Percentiles rank a stretch among this genome's conserved stretches.
phyloP scores from a whole-genome alignment of 306 rosid species.

The Pachyrhizus erosus region DNA sequence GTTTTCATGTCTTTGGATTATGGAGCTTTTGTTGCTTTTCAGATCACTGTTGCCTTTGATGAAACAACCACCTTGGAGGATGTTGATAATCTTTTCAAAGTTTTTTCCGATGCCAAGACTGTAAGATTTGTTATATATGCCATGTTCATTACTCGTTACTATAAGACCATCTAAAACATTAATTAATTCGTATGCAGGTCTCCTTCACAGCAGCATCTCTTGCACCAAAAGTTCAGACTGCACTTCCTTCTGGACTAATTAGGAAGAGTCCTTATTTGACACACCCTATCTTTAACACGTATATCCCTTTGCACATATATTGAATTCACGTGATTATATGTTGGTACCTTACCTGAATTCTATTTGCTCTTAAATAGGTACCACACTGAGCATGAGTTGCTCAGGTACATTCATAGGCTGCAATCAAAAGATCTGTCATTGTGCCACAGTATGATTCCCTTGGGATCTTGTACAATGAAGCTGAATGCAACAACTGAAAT shows the following conservation, averaged over 20 bases:
- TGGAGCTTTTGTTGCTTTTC: slow-evolving; percentile 50
- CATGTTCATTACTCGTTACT: slow-evolving; percentile 1
- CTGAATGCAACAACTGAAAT: slow-evolving; percentile 91
- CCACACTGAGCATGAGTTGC: slow-evolving; percentile 90
- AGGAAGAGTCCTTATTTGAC: slow-evolving; percentile 75
- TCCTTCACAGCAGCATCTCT: slow-evolving; percentile 85
- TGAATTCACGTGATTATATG: slow-evolving; percentile 28
- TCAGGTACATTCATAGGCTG: slow-evolving; percentile 69
- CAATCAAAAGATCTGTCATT: slow-evolving; percentile 83
- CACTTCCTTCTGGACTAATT: slow-evolving; percentile 63
- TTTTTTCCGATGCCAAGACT: slow-evolving; percentile 55
- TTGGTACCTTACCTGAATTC: slow-evolving; percentile 40
- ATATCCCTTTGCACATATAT: slow-evolving; percentile 35
- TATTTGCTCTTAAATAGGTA: slow-evolving; percentile 55
- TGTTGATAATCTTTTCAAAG: slow-evolving; percentile 80
- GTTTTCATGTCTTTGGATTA: slow-evolving; percentile 37
- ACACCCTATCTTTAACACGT: slow-evolving; percentile 83
- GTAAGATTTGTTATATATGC: slow-evolving; percentile 24
- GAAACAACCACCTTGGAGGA: slow-evolving; percentile 91
- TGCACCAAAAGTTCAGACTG: slow-evolving; percentile 67
- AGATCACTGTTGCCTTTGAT: slow-evolving; percentile 82
- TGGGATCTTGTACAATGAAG: slow-evolving; percentile 92
- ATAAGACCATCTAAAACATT: slow-evolving; percentile 27
- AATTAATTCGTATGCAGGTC: slow-evolving; percentile 50
- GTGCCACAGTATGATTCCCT: slow-evolving; percentile 91